A percentile compares a stretch with the other conserved stretches of the same genome.
phyloP scores from a whole-genome alignment of 2,329 filamentous ascomycete genomes.

The Pseudogymnoascus pannorum region DNA sequence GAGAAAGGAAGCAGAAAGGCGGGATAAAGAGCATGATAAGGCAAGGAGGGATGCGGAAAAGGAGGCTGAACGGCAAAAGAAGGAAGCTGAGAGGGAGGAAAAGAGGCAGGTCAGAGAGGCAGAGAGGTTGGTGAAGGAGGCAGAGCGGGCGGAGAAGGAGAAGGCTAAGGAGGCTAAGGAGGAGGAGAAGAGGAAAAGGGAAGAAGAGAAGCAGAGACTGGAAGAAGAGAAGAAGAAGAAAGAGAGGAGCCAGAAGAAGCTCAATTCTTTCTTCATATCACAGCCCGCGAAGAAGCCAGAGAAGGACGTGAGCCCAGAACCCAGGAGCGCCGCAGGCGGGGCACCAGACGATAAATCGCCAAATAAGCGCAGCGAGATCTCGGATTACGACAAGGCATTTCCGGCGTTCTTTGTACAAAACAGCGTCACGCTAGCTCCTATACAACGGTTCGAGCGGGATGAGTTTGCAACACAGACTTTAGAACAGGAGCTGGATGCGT shows the following conservation, averaged over 20 bases:
- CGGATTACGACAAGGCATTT: constrained; percentile 64
- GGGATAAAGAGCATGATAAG: constrained; percentile 21
- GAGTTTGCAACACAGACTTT: constrained; percentile 46
- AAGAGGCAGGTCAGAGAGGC: constrained; percentile 31
- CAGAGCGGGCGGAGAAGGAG: constrained; percentile 35
- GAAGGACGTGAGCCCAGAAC: constrained; percentile 21
- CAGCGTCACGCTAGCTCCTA: constrained; percentile 61
- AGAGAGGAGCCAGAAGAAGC: constrained; percentile 38
- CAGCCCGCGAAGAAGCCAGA: constrained; percentile 13
- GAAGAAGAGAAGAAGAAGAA: constrained; percentile 40
- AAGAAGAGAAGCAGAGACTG: constrained; percentile 34
- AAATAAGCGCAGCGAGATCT: constrained; percentile 28
- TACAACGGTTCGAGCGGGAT: constrained; percentile 49
- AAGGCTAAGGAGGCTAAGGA: constrained; percentile 29
- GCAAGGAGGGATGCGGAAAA: constrained; percentile 14
- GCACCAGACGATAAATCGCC: constrained; percentile 19
- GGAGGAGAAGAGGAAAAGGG: constrained; percentile 32
- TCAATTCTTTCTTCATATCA: constrained; percentile 23
- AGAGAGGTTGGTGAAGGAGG: constrained; percentile 38
- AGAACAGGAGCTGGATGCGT: constrained; percentile 45
- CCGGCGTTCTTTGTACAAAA: constrained; percentile 73
- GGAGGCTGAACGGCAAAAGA: constrained; percentile 27
- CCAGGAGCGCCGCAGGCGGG: not conserved
- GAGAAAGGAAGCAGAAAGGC: constrained; percentile 25
- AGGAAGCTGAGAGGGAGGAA: constrained; percentile 26